Evolutionary conservation across 208 protist genomes (phyloP).

Genomic region (Wallacemonas sp.): DNA sequence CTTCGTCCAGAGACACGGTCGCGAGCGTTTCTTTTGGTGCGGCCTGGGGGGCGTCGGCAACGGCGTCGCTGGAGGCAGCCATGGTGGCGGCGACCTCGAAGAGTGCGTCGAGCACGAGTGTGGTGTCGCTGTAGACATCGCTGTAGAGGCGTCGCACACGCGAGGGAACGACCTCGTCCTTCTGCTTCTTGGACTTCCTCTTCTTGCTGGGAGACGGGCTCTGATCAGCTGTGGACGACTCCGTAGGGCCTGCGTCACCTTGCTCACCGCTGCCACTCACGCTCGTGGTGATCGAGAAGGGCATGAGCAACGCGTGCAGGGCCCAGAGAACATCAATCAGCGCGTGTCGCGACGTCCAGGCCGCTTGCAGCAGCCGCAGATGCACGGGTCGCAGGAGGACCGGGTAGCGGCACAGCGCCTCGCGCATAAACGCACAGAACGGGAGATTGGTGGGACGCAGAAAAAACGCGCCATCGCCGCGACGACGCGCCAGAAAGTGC

Average conservation of each 20-base stretch:
- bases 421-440: slow-evolving; percentile 63
- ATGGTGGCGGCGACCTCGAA: slow-evolving; percentile 36
- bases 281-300: slow-evolving; percentile 35
- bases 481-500: slow-evolving; percentile 21
- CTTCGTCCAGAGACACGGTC: slow-evolving; percentile 39
- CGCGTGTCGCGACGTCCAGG: slow-evolving; percentile 63
- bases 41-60: background rate
- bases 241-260: too few relatives aligned
- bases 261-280: too few relatives aligned
- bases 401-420: slow-evolving; percentile 63
- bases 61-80: slow-evolving; percentile 27
- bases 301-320: slow-evolving; percentile 54
- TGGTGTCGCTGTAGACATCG: slow-evolving; percentile 22
- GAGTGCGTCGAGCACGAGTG: slow-evolving; percentile 49
- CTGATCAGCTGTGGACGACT: too few relatives aligned
- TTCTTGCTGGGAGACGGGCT: too few relatives aligned
- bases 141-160: background rate
- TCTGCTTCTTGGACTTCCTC: too few relatives aligned
- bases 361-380: slow-evolving; percentile 49
- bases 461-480: slow-evolving; percentile 52
- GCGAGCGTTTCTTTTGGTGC: background rate
- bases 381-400: slow-evolving; percentile 38
- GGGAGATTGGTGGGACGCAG: slow-evolving; percentile 58
- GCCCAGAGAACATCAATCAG: slow-evolving; percentile 49
- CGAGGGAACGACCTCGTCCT: too few relatives aligned